Conservation (phyloP, 352 stramenopile genomes). For the Phytophthora pistaciae region DNA sequence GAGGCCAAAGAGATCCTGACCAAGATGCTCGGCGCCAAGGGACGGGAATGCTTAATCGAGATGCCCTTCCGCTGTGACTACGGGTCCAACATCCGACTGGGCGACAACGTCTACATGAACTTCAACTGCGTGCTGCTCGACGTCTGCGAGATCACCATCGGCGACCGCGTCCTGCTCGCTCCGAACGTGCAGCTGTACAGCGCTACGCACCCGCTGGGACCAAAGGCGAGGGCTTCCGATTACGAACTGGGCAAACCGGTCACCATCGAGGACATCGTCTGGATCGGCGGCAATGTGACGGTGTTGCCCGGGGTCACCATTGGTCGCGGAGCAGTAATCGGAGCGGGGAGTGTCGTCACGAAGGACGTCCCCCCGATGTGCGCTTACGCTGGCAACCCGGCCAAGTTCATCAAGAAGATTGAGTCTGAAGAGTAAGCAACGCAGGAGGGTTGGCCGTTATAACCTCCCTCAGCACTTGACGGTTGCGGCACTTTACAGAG, state of each 20-base stretch:
- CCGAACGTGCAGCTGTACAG: constrained; percentile 82
- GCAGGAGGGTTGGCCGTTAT: too few relatives aligned
- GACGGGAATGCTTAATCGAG: constrained; percentile 63
- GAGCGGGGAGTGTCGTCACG: constrained; percentile 82
- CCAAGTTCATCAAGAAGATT: constrained; percentile 77
- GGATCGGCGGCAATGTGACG: constrained; percentile 87
- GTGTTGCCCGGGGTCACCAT: constrained; percentile 85
- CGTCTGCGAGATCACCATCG: constrained; percentile 76
- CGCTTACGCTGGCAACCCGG: constrained; percentile 76
- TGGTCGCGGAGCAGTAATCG: constrained; percentile 67
- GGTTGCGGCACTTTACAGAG: too few relatives aligned
- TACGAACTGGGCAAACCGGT: constrained; percentile 67
- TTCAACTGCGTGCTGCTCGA: constrained; percentile 89
- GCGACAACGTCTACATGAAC: constrained; percentile 82
- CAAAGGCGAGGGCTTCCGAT: constrained; percentile 38
- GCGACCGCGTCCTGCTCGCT: constrained; percentile 69
- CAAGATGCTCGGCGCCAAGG: constrained; percentile 48
- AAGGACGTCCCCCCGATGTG: constrained; percentile 72
- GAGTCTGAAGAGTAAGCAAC: constrained; percentile 28
- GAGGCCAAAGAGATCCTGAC: constrained; percentile 32
- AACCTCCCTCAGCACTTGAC: too few relatives aligned
- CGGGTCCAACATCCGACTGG: constrained; percentile 84
- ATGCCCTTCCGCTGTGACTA: constrained; percentile 90
- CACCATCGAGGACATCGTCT: constrained; percentile 85
- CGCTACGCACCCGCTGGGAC: constrained; percentile 76